Percentiles rank a stretch among this genome's conserved stretches.
Evolutionary conservation across 306 rosid genomes (phyloP).

Genomic region (Neltuma alba): DNA sequence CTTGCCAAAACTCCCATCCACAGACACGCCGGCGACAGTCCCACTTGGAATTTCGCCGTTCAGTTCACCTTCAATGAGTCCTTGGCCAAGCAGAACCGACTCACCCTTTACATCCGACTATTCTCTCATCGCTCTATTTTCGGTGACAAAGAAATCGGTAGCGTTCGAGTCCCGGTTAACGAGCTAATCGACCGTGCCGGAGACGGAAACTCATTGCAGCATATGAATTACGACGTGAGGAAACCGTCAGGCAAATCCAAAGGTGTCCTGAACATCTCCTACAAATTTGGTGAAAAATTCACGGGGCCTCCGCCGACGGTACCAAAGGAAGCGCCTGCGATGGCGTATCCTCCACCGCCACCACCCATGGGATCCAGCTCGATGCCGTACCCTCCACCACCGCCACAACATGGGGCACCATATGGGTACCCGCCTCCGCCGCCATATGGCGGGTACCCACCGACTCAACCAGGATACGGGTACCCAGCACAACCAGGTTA

Average conservation of each 20-base stretch:
- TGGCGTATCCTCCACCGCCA: constrained; percentile 32
- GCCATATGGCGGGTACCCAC: constrained; percentile 21
- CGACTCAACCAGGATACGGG: constrained; percentile 30
- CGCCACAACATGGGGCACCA: constrained; percentile 12
- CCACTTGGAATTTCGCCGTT: constrained; percentile 64
- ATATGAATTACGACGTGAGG: constrained; percentile 58
- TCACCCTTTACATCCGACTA: constrained; percentile 52
- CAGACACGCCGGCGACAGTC: constrained; percentile 48
- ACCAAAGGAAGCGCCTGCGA: neutral
- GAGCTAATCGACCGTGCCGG: constrained; percentile 57
- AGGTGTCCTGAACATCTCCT: constrained; percentile 61
- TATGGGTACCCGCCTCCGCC: constrained; percentile 26
- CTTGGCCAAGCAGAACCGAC: constrained; percentile 46
- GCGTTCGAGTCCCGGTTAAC: constrained; percentile 54
- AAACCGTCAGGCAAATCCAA: constrained; percentile 57
- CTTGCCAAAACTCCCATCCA: constrained; percentile 46
- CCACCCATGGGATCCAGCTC: neutral
- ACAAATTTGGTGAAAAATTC: constrained; percentile 36
- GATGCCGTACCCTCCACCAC: neutral
- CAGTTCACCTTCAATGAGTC: constrained; percentile 54
- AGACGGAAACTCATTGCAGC: constrained; percentile 33
- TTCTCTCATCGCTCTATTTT: constrained; percentile 54
- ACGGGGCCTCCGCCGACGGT: neutral
- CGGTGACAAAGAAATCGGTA: constrained; percentile 61
- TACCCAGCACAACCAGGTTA: constrained; percentile 42